phyloP scores from a whole-genome alignment of 1,284 basidiomycete genomes.

The Tylopilus sp. region DNA sequence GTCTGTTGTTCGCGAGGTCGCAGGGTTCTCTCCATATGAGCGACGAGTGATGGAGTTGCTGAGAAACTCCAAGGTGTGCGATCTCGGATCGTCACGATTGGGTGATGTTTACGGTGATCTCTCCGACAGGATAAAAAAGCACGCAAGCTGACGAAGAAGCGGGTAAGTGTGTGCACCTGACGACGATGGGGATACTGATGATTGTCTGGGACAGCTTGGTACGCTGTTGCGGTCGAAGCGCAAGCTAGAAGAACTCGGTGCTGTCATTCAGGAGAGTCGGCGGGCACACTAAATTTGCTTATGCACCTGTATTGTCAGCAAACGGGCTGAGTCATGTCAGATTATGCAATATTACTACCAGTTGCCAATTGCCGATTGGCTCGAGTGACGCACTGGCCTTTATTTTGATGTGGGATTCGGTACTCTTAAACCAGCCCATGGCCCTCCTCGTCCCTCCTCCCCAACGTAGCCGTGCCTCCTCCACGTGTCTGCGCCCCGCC shows the following conservation, averaged over 20 bases:
- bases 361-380: slow-evolving; percentile 20
- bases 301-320: not conserved
- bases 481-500: slow-evolving; percentile 55
- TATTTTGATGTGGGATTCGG: not conserved
- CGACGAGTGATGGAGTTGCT: slow-evolving; percentile 97
- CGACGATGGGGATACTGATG: not conserved
- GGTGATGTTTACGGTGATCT: not conserved
- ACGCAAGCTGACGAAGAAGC: slow-evolving; percentile 96
- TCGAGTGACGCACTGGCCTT: slow-evolving; percentile 24
- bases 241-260: slow-evolving; percentile 93
- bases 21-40: slow-evolving; percentile 98
- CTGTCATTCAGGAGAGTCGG: slow-evolving; percentile 89
- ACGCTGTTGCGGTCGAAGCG: slow-evolving; percentile 95
- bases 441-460: slow-evolving; percentile 30
- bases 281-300: slow-evolving; percentile 53
- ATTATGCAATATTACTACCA: not conserved
- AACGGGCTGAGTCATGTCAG: slow-evolving; percentile 16
- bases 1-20: slow-evolving; percentile 90
- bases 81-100: not conserved
- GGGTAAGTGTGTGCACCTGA: slow-evolving; percentile 57
- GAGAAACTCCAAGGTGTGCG: slow-evolving; percentile 92
- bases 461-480: slow-evolving; percentile 55
- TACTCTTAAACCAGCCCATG: slow-evolving; percentile 22
- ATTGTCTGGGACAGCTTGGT: slow-evolving; percentile 70
- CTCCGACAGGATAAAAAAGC: slow-evolving; percentile 93